Base-by-base conservation (phyloP, 1,284 basidiomycete genomes). In the Wolfiporia cocos region DNA sequence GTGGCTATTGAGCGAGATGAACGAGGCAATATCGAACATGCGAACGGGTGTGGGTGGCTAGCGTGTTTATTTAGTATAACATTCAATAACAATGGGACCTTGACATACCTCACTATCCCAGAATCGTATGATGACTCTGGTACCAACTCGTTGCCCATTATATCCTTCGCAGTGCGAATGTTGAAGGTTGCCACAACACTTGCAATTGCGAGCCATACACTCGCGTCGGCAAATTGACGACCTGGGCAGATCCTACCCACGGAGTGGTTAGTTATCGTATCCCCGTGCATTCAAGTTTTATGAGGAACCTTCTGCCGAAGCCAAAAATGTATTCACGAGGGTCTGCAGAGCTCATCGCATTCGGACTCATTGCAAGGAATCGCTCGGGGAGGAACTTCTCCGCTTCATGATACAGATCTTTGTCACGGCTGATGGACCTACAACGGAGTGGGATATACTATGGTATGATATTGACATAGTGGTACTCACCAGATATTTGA, bases 401-500 rank as follows among this genome's bases (percentile, higher is more conserved):
- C 14, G 55, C 49, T 9, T 54, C 48, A 21, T 46, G 50, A 34
- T 55, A 55, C 23, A 51, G 41, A 11, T 46, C 45, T 11, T 44
- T 28, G 41, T 55, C 52, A 17, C 31, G 28, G 10, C 12, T 33
- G 29, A 43, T 43, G 10, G 36, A 26, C 42, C 42, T 43, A 6
- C 17, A 5, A n/a, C n/a, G n/a, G n/a, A n/a, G n/a, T n/a, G n/a
- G n/a, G n/a, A n/a, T n/a, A n/a, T n/a, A n/a, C n/a, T n/a, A n/a
- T n/a, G n/a, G n/a, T n/a, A n/a, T n/a, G n/a, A n/a, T n/a, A n/a
- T n/a, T n/a, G n/a, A n/a, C n/a, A n/a, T n/a, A n/a, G n/a, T n/a
- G n/a, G n/a, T n/a, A n/a, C n/a, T n/a, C n/a, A 73, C 73, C 67
- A 73, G 39, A 74, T 67, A 49, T 75, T 76, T 12, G 69, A 64